A percentile compares a stretch with the other conserved stretches of the same genome.
Conservation (phyloP, 148 eudicot genomes). For the Rheum nobile region DNA sequence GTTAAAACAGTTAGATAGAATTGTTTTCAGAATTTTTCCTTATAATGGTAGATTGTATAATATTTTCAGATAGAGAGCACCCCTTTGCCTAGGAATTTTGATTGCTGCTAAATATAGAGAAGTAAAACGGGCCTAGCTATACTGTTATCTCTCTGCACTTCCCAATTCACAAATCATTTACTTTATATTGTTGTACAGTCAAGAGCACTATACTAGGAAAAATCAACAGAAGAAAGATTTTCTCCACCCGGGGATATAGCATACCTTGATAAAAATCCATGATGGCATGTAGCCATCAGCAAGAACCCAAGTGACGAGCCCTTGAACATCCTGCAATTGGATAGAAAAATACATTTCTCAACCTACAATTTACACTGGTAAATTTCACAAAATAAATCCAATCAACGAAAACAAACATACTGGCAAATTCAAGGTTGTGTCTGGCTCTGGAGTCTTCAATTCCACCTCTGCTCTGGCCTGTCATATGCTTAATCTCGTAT, state of each 20-base stretch:
- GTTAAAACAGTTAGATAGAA: not conserved
- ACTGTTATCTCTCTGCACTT: not conserved
- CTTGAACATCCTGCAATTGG: slow-evolving; percentile 76
- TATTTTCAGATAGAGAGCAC: not conserved
- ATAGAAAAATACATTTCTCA: not conserved
- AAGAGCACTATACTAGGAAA: not conserved
- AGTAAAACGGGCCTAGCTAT: not conserved
- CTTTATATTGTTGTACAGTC: not conserved
- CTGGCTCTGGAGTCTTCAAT: slow-evolving; percentile 51
- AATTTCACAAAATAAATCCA: slow-evolving; percentile 6
- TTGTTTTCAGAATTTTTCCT: not conserved
- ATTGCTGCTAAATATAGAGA: too few relatives aligned
- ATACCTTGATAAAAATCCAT: slow-evolving; percentile 81
- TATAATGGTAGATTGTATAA: not conserved
- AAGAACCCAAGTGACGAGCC: slow-evolving; percentile 89
- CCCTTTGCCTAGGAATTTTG: not conserved
- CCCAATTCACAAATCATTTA: not conserved
- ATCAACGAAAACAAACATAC: slow-evolving; percentile 25
- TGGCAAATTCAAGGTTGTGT: slow-evolving; percentile 56
- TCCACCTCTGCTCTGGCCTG: slow-evolving; percentile 71
- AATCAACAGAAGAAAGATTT: not conserved
- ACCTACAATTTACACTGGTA: not conserved
- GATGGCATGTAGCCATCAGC: slow-evolving; percentile 92
- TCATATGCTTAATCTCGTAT: not conserved
- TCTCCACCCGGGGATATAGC: not conserved